Base-by-base conservation (phyloP, 495 filamentous ascomycete genomes). In the Physcia stellaris region DNA sequence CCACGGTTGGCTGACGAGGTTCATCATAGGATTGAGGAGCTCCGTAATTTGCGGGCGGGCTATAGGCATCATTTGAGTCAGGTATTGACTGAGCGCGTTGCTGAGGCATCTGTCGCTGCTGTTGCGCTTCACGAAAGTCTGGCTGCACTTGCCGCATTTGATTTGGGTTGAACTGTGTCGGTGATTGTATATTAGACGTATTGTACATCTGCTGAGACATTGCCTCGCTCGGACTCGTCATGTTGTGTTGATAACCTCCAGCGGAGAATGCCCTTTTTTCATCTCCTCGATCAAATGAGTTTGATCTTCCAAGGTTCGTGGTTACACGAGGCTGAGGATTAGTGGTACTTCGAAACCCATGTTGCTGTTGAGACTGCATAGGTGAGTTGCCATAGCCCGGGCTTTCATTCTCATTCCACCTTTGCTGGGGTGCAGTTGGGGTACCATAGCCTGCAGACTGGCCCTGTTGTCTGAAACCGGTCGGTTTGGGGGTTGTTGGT, bases 231-330 rank as follows among this genome's bases (percentile, higher is more conserved):
- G 40, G 19, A 4, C 36, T 26, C 16, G 39, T 18, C 4, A 39
- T 21, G 12, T 35, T 37, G 24, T 47, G 42, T n/a, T 39, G 54
- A 31, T 33, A 45, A 32, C 27, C 50, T 20, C 42, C 51, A 23
- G 50, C 51, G 21, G 59, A 60, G 28, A 64, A 62, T 16, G 55
- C 54, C 21, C 57, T 47, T 32, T 48, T 49, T 40, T 61, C 68
- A 41, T 71, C 70, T 16, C 61, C 70, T 1, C 54, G 49, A 29
- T 71, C 66, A 40, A 73, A 75, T 7, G 67, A 70, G 37, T 63
- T 60, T 1, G 46, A 22, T 17, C 49, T 41, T 37, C 18, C 23
- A 21, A 42, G 18, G 4, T 34, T 17, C 12, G 40, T 21, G n/a
- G 27, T 30, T 20, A 15, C 11, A 15, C 32, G 45, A 27, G 40